Conservation (phyloP, 2,329 filamentous ascomycete species). For the Coniochaeta sp. region DNA sequence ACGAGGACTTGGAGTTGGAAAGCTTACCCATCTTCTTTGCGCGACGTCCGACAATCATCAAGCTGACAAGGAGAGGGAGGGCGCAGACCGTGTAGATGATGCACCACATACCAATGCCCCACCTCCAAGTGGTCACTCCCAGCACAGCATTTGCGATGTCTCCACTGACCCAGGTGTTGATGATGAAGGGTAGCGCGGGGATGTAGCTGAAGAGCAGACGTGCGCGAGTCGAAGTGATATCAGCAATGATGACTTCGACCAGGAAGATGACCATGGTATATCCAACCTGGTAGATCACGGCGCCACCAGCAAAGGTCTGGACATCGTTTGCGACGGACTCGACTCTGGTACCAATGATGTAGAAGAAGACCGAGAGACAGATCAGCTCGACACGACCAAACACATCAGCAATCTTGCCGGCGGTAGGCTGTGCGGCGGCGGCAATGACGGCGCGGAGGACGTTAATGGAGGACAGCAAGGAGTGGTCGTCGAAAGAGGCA, state of each 20-base stretch:
- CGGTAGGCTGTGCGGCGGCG: slow-evolving; percentile 48
- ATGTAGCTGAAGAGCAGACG: slow-evolving; percentile 60
- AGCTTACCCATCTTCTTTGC: slow-evolving; percentile 45
- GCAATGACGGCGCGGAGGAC: slow-evolving; percentile 52
- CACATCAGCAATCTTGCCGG: slow-evolving; percentile 54
- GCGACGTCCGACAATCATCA: slow-evolving; percentile 42
- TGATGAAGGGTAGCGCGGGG: slow-evolving; percentile 51
- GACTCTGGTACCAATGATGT: slow-evolving; percentile 48
- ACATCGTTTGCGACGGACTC: slow-evolving; percentile 43
- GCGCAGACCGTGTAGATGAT: slow-evolving; percentile 55
- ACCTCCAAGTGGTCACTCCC: slow-evolving; percentile 43
- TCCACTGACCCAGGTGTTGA: slow-evolving; percentile 60
- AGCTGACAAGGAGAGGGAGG: slow-evolving; percentile 45
- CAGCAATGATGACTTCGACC: slow-evolving; percentile 57
- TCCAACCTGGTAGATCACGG: slow-evolving; percentile 55
- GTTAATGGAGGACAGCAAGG: slow-evolving; percentile 49
- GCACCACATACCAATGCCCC: slow-evolving; percentile 59
- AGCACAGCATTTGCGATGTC: slow-evolving; percentile 45
- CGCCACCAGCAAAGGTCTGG: slow-evolving; percentile 46
- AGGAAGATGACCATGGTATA: slow-evolving; percentile 56
- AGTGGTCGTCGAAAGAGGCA: slow-evolving; percentile 40
- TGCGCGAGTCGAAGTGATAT: slow-evolving; percentile 54
- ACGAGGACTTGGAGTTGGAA: slow-evolving; percentile 23
- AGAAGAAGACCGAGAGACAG: slow-evolving; percentile 52
- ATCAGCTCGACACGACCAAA: slow-evolving; percentile 57